Conservation (phyloP, 73 alveolate species). For the Tetrahymena malaccensis region DNA sequence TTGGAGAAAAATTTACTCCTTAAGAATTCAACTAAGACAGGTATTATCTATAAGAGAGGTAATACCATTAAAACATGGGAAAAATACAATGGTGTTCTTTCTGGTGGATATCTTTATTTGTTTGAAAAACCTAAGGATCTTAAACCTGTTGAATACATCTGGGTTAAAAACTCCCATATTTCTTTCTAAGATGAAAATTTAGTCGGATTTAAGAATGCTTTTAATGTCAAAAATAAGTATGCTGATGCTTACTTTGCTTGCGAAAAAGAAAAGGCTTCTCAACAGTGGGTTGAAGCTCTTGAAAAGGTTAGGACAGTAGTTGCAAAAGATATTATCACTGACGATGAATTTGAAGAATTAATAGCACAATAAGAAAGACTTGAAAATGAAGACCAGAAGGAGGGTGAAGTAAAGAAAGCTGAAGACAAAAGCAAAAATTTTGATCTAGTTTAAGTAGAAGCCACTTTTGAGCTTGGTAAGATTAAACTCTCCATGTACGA, state of each 20-base stretch:
- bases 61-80: conserved; percentile 4
- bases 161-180: conserved; percentile 33
- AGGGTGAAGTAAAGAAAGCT: neutral
- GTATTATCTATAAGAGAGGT: conserved; percentile 24
- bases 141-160: conserved; percentile 4
- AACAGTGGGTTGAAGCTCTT: conserved; percentile 31
- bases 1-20: conserved; percentile 11
- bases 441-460: neutral
- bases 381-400: neutral
- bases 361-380: neutral
- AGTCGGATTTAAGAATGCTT: conserved; percentile 27
- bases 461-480: neutral
- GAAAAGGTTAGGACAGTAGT: conserved; percentile 13
- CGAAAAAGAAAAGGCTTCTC: conserved; percentile 9
- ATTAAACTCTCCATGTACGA: neutral
- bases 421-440: neutral
- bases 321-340: neutral
- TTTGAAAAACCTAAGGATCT: conserved; percentile 30
- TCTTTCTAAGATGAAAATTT: neutral
- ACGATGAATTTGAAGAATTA: neutral
- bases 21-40: conserved; percentile 3
- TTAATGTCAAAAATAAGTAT: conserved; percentile 18
- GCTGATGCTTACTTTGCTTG: conserved; percentile 10
- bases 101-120: conserved; percentile 38
- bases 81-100: conserved; percentile 24